Conservation (phyloP, 306 rosid species). For the Corylus avellana region DNA sequence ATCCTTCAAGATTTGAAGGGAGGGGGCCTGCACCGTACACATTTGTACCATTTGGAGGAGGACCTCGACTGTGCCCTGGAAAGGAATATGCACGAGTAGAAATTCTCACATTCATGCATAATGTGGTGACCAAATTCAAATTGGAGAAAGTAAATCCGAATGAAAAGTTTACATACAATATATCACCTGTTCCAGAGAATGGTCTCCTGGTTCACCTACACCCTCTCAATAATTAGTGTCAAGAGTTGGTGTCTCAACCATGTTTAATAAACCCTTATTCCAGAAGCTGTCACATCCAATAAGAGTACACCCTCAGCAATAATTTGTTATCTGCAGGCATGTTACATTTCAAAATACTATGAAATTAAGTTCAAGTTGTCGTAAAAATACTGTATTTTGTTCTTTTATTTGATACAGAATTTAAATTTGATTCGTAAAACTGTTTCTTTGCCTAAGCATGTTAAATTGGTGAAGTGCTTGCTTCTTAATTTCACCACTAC, state of each 20-base stretch:
- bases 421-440: too few relatives aligned
- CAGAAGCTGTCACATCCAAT: background rate
- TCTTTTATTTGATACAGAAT: too few relatives aligned
- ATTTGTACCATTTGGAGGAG: constrained; percentile 33
- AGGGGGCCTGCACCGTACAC: constrained; percentile 16
- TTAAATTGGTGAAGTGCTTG: too few relatives aligned
- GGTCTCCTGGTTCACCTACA: constrained; percentile 9
- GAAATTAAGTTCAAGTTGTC: too few relatives aligned
- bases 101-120: constrained; percentile 22
- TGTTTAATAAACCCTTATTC: background rate
- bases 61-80: constrained; percentile 32
- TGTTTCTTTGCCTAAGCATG: background rate
- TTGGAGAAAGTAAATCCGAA: constrained; percentile 18
- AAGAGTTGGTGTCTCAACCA: background rate
- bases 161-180: background rate
- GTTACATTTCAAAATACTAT: too few relatives aligned
- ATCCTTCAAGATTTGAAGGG: constrained; percentile 31
- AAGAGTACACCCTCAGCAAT: too few relatives aligned
- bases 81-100: constrained; percentile 17
- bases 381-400: too few relatives aligned
- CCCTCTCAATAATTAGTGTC: background rate
- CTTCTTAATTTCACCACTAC: too few relatives aligned
- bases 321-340: too few relatives aligned
- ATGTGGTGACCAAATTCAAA: constrained; percentile 14
- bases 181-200: background rate